Percentiles rank a stretch among this genome's conserved stretches.
Evolutionary conservation across 2,329 filamentous ascomycete genomes (phyloP).

Genomic region (Penicillium concentricum): DNA sequence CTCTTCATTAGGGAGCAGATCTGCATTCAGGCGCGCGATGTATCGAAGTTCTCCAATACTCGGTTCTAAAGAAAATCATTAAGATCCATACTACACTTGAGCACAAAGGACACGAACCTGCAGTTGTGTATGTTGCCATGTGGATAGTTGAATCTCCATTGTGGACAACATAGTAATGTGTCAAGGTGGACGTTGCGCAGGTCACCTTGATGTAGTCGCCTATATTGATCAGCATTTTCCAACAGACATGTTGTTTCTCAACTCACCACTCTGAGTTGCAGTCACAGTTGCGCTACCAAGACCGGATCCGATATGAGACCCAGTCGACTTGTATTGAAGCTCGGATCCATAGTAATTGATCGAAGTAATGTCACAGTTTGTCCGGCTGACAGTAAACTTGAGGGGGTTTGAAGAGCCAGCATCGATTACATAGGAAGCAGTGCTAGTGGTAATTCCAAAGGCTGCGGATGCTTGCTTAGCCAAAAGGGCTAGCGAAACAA

Average conservation of each 20-base stretch:
- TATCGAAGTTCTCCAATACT: conserved; percentile 61
- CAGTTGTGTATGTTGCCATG: conserved; percentile 62
- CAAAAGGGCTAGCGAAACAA: conserved; percentile 22
- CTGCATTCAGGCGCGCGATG: conserved; percentile 59
- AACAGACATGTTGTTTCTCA: background rate
- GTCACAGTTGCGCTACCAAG: conserved; percentile 59
- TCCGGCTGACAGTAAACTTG: conserved; percentile 52
- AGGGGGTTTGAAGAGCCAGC: conserved; percentile 51
- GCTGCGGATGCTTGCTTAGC: conserved; percentile 25
- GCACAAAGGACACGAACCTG: conserved; percentile 24
- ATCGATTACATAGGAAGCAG: conserved; percentile 45
- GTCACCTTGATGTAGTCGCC: conserved; percentile 60
- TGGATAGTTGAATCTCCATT: conserved; percentile 61
- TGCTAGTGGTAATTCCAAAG: conserved; percentile 28
- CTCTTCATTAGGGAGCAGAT: conserved; percentile 52
- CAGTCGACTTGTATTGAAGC: conserved; percentile 54
- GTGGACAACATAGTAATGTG: conserved; percentile 63
- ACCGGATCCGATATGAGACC: conserved; percentile 60
- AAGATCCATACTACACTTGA: background rate
- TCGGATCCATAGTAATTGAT: conserved; percentile 61
- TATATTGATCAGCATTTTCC: conserved; percentile 4
- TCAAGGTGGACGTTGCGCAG: conserved; percentile 59
- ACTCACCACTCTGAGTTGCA: conserved; percentile 39
- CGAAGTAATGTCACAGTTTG: conserved; percentile 63
- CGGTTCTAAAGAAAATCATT: conserved; percentile 42